phyloP scores from a whole-genome alignment of 1,139 yeast species.

The Blastobotrys buckinghamii region DNA sequence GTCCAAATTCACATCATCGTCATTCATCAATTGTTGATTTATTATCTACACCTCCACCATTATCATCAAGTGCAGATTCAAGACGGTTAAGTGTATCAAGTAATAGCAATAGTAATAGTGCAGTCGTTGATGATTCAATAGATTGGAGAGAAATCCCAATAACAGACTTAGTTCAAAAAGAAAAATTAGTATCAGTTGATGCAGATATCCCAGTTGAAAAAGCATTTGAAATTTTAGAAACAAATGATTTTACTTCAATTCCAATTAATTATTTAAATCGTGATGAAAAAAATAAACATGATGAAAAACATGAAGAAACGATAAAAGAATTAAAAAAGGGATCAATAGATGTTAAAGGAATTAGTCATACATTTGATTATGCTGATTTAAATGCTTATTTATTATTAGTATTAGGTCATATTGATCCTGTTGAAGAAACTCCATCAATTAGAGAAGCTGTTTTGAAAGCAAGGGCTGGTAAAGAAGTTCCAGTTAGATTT shows the following conservation, averaged over 20 bases:
- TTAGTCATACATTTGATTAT: conserved; percentile 66
- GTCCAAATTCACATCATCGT: conserved; percentile 11
- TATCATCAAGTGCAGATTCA: conserved; percentile 27
- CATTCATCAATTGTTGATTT: conserved; percentile 65
- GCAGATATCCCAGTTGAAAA: conserved; percentile 66
- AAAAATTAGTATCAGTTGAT: conserved; percentile 66
- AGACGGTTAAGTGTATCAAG: conserved; percentile 2
- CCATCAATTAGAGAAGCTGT: conserved; percentile 28
- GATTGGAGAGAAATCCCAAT: conserved; percentile 76
- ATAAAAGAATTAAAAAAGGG: conserved; percentile 35
- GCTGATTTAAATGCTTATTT: conserved; percentile 84
- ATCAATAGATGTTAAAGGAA: conserved; percentile 43
- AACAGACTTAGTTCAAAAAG: conserved; percentile 69
- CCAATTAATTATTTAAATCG: conserved; percentile 51
- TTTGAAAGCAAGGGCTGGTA: conserved; percentile 34
- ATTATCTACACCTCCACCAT: conserved; percentile 78
- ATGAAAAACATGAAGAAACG: conserved; percentile 1
- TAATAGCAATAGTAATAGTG: conserved; percentile 2
- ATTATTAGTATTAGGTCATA: conserved; percentile 63
- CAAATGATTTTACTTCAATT: conserved; percentile 71
- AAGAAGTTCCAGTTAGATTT: conserved; percentile 66
- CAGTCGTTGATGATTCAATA: conserved; percentile 7
- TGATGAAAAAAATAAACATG: conserved; percentile 12
- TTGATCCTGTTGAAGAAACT: conserved; percentile 30
- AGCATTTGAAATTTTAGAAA: conserved; percentile 73